Evolutionary conservation across 768 basidiomycete genomes (phyloP), one percentile per base, ranked within the genome.

Genomic region (Pleurotus djamor): DNA sequence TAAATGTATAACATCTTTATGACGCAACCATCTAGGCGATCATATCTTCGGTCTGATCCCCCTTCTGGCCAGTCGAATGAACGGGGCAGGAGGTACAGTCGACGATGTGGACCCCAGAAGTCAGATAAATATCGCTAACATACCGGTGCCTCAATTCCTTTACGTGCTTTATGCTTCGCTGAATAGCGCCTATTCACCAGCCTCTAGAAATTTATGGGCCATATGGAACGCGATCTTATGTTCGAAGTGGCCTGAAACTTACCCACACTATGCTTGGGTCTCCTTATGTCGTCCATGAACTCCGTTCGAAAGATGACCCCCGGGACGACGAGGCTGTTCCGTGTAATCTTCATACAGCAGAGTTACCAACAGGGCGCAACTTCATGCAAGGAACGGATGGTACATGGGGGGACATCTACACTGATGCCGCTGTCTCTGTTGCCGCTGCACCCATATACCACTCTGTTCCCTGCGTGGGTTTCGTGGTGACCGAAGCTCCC

Each of bases 141-240:
- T 70, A 37, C 14, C 52, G 41, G 57, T 48, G 57, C 37, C 33
- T 14, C 38, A 51, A 36, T 34, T 59, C 28, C 36, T 4, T 44
- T 52, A 28, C 17, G 47, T 33, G 8, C 28, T 56, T 12, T 7
- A n/a, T 52, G 34, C 16, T n/a, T 48, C 10, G 10, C 14, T 49
- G 44, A 60, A 47, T 41, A 41, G 9, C 38, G n/a, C 21, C 21
- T 33, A n/a, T 48, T 14, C 37, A 36, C 13, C 62, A 91, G 90
- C 80, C 81, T 14, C 62, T 94, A 2, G 90, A 95, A 69, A 91
- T 96, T 54, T 96, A 94, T 64, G 94, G 94, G 5, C 94, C 92
- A 9, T 72, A 86, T 5, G 93, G 94, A 16, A 91, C 91, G 1
- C 86, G 94, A 21, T 85, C 88, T 28, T 94, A 92, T 67, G 75